Conservation (phyloP, 345 rosid genomes). For the Lepidium aucheri region DNA sequence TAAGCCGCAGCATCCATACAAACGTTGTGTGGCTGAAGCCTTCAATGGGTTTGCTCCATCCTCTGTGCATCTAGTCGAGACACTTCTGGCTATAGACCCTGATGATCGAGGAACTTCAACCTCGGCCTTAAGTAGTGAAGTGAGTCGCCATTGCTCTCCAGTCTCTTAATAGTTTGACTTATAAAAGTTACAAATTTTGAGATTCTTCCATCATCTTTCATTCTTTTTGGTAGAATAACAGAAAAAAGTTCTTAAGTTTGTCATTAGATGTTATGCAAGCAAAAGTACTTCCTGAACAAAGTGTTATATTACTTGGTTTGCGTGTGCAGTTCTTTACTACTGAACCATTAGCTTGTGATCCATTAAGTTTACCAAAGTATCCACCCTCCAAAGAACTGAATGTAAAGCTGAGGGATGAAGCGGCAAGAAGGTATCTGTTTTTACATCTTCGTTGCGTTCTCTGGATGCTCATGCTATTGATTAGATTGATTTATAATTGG, state of each 20-base stretch:
- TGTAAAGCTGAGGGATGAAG: constrained; percentile 73
- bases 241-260: background rate
- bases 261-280: constrained; percentile 1
- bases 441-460: background rate
- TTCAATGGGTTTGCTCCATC: constrained; percentile 60
- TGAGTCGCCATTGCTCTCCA: constrained; percentile 27
- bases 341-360: constrained; percentile 77
- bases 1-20: constrained; percentile 72
- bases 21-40: constrained; percentile 63
- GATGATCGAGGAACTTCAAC: constrained; percentile 70
- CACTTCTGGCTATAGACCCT: constrained; percentile 76
- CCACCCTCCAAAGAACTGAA: constrained; percentile 94
- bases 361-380: constrained; percentile 78
- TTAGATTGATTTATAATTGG: background rate
- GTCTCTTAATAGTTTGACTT: background rate
- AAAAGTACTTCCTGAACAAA: background rate
- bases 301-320: constrained; percentile 4
- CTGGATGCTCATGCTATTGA: constrained; percentile 4
- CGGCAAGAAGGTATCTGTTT: constrained; percentile 53
- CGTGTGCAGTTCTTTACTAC: constrained; percentile 63
- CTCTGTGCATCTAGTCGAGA: constrained; percentile 51
- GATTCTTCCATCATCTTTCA: background rate
- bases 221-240: background rate
- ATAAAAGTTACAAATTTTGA: background rate
- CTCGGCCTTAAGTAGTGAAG: constrained; percentile 63